Evolutionary conservation across 1,284 basidiomycete genomes (phyloP).

Genomic region (Athelia sp.): DNA sequence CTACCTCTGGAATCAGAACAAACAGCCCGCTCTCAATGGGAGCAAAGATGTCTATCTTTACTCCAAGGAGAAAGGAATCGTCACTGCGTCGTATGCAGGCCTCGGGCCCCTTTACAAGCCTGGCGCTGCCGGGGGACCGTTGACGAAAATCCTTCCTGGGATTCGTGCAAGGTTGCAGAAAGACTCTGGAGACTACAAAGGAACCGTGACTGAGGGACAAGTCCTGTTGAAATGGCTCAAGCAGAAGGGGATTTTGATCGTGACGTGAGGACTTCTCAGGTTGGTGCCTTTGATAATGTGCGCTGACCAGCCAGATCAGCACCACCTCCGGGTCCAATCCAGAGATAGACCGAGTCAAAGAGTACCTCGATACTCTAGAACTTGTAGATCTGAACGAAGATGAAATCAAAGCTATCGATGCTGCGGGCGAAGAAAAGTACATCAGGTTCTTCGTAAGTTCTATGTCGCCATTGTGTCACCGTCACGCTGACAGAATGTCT

Average conservation of each 20-base stretch:
- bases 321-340: too few species aligned
- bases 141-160: constrained; percentile 43
- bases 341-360: too few species aligned
- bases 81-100: constrained; percentile 64
- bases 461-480: too few species aligned
- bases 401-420: too few species aligned
- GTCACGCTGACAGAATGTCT: too few species aligned
- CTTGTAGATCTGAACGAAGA: too few species aligned
- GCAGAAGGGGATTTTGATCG: constrained; percentile 52
- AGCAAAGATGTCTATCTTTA: constrained; percentile 50
- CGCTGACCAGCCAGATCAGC: too few species aligned
- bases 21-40: constrained; percentile 52
- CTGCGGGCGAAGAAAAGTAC: too few species aligned
- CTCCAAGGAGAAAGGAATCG: constrained; percentile 58
- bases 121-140: constrained; percentile 44
- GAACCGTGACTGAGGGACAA: constrained; percentile 46
- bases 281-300: too few species aligned
- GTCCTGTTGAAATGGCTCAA: constrained; percentile 60
- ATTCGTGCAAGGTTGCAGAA: constrained; percentile 46
- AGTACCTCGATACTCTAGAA: too few species aligned
- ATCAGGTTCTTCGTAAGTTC: constrained; percentile 20
- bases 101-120: constrained; percentile 55
- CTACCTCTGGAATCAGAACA: constrained; percentile 50
- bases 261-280: constrained; percentile 55
- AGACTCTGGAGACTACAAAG: constrained; percentile 32